Conservation (phyloP, 805 yeast species). For the Pichia occidentalis region DNA sequence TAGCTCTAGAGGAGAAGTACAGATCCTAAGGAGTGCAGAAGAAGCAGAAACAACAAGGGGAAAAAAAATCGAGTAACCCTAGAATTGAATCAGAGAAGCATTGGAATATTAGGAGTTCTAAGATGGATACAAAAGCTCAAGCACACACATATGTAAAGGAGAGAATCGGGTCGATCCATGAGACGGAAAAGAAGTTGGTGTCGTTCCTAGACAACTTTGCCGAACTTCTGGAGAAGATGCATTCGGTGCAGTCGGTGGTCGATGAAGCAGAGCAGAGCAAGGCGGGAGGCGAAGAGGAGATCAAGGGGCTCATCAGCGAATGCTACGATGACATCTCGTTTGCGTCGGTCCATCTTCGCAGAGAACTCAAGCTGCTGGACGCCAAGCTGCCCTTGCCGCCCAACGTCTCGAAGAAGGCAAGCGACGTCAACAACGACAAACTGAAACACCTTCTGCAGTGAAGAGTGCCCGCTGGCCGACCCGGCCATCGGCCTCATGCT, state of each 20-base stretch:
- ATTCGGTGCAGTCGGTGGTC: constrained; percentile 24
- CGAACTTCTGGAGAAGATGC: constrained; percentile 36
- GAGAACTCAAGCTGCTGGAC: constrained; percentile 61
- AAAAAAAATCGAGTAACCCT: no score
- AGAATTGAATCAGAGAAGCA: no score
- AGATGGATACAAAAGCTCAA: not conserved
- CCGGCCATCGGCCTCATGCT: no score
- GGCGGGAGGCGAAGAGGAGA: constrained; percentile 30
- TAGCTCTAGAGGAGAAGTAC: no score
- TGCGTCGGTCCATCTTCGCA: constrained; percentile 53
- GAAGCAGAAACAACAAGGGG: no score
- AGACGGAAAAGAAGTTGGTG: constrained; percentile 46
- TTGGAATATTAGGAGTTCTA: not conserved
- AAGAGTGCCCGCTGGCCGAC: no score
- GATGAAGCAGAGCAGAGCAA: constrained; percentile 16
- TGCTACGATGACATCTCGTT: constrained; percentile 52
- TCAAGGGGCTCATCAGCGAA: constrained; percentile 37
- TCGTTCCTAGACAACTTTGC: constrained; percentile 45
- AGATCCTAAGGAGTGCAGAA: no score
- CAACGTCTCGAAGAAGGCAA: constrained; percentile 62
- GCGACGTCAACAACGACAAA: constrained; percentile 56
- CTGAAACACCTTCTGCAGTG: constrained; percentile 39
- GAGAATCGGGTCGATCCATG: constrained; percentile 45
- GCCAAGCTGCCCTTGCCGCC: constrained; percentile 61
- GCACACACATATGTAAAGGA: constrained; percentile 35